Percentiles rank a stretch among this genome's conserved stretches.
Conservation (phyloP, 2,329 filamentous ascomycete genomes). For the Colletotrichum echinochloae region DNA sequence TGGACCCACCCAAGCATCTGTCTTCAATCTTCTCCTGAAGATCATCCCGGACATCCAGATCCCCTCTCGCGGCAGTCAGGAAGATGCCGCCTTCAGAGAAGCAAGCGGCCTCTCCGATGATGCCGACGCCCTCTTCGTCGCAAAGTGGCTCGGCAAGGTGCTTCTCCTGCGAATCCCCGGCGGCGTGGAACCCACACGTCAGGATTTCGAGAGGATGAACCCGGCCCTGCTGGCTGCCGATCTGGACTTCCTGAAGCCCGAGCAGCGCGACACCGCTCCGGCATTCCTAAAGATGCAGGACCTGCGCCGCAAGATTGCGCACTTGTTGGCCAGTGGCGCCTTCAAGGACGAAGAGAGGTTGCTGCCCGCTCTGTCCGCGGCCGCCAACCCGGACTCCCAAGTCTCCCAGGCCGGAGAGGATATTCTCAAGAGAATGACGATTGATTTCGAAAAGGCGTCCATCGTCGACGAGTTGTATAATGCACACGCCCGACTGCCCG, state of each 20-base stretch:
- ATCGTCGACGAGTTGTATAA: conserved; percentile 76
- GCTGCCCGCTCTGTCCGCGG: conserved; percentile 84
- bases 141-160: conserved; percentile 81
- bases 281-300: conserved; percentile 55
- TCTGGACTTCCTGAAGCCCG: conserved; percentile 75
- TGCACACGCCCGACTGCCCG: conserved; percentile 79
- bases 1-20: conserved; percentile 60
- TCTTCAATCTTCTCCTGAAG: conserved; percentile 87
- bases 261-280: conserved; percentile 56
- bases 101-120: conserved; percentile 73
- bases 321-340: conserved; percentile 84
- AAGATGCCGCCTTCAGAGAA: conserved; percentile 77
- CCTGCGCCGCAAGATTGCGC: conserved; percentile 70
- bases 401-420: conserved; percentile 90
- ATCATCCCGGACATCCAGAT: conserved; percentile 78
- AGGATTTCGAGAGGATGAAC: conserved; percentile 42
- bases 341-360: conserved; percentile 89
- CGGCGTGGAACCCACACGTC: conserved; percentile 43
- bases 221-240: conserved; percentile 75
- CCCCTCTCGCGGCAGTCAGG: conserved; percentile 81
- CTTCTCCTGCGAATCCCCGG: conserved; percentile 67
- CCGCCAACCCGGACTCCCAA: conserved; percentile 83
- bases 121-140: conserved; percentile 79
- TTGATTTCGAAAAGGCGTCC: conserved; percentile 76
- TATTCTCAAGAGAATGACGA: conserved; percentile 82